A percentile compares a stretch with the other conserved stretches of the same genome.
Evolutionary conservation across 768 basidiomycete genomes (phyloP).

Genomic region (Mycena amicta): DNA sequence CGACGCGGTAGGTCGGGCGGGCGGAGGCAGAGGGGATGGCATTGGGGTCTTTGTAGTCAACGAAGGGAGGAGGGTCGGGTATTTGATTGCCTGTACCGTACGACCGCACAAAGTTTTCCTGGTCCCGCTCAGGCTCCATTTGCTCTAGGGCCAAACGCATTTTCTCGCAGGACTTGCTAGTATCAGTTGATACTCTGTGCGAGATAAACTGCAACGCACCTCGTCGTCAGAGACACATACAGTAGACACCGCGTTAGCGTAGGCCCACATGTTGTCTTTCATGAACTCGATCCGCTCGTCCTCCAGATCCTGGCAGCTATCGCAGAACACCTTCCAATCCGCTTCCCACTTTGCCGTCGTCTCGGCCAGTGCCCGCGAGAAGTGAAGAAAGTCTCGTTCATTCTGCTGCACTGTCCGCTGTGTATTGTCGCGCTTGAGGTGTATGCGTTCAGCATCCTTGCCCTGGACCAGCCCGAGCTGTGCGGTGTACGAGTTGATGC

Average conservation of each 20-base stretch:
- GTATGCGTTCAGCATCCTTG: constrained; percentile 88
- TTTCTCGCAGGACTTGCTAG: constrained; percentile 84
- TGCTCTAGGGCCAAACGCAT: constrained; percentile 85
- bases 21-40: constrained; percentile 62
- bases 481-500: constrained; percentile 92
- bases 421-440: constrained; percentile 85
- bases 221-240: constrained; percentile 96
- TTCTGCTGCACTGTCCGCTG: constrained; percentile 88
- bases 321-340: constrained; percentile 94
- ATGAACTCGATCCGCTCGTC: constrained; percentile 93
- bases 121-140: constrained; percentile 84
- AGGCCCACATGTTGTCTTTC: constrained; percentile 95
- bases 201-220: constrained; percentile 46
- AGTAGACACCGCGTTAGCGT: constrained; percentile 94
- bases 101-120: constrained; percentile 85
- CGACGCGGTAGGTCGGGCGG: constrained; percentile 57
- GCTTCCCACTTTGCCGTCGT: constrained; percentile 87
- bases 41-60: constrained; percentile 75
- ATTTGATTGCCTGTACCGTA: constrained; percentile 89
- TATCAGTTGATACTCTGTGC: neutral
- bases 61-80: constrained; percentile 84
- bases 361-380: constrained; percentile 75
- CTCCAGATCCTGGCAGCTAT: constrained; percentile 93
- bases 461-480: constrained; percentile 91
- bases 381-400: constrained; percentile 91